Conservation (phyloP, 345 rosid genomes). For the Acer negundo region DNA sequence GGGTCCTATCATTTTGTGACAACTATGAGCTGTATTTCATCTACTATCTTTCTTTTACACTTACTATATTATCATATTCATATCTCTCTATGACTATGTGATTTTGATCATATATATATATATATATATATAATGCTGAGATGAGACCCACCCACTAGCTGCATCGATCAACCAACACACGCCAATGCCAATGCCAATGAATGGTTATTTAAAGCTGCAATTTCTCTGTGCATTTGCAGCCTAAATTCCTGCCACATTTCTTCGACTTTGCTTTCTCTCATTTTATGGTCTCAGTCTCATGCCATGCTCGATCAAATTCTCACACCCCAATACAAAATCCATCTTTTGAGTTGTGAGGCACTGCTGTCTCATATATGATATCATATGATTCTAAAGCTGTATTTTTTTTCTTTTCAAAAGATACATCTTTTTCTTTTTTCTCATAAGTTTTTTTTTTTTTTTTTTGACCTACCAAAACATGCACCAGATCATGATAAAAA, state of each 20-base stretch:
- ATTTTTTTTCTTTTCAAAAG: neutral
- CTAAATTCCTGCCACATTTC: neutral
- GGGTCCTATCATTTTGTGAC: conserved; percentile 32
- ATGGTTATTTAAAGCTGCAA: conserved; percentile 21
- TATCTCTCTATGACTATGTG: too few relatives aligned
- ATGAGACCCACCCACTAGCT: neutral
- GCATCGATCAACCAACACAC: neutral
- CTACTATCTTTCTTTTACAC: conserved; percentile 13
- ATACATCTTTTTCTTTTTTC: neutral
- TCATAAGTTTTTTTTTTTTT: too few relatives aligned
- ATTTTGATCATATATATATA: neutral
- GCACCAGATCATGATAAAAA: neutral
- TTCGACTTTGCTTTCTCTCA: neutral
- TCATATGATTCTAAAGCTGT: neutral
- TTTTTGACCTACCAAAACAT: neutral
- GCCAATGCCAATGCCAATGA: neutral
- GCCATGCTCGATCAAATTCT: conserved; percentile 7
- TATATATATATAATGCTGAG: neutral
- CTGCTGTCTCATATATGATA: neutral
- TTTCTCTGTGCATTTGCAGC: conserved; percentile 12
- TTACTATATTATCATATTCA: neutral
- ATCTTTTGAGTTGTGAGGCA: conserved; percentile 12
- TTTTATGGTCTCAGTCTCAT: neutral
- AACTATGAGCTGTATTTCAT: conserved; percentile 50
- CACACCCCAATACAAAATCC: conserved; percentile 2